Evolutionary conservation across 805 yeast genomes (phyloP), one percentile per base, ranked within the genome.

Genomic region (Yamadazyma scolyti): DNA sequence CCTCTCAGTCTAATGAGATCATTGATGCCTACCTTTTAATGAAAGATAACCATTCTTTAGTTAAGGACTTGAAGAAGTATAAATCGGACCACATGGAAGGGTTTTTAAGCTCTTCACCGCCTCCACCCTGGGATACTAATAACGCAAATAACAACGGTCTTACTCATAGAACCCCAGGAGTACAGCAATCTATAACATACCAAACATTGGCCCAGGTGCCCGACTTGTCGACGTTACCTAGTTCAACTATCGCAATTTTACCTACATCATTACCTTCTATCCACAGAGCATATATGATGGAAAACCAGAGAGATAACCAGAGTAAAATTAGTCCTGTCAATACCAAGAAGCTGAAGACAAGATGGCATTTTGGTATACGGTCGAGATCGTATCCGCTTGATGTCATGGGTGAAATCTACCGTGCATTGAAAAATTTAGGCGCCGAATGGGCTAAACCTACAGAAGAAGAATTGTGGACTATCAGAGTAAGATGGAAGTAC

Each of bases 321-420:
- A 38, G 33, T 30, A 41, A 57, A 25, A 57, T 66, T 29, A 66
- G 69, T 24, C 79, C 85, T 7, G 65, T 79, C 13, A 71, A 80
- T 15, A 71, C 82, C 27, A 88, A 90, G 56, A 87, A 86, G 56
- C 83, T 90, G 39, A 90, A 88, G 59, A 86, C 96, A 5, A 79
- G 95, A 58, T 93, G 98, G 98, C 98, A 93, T 66, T 93, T 93
- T 53, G 98, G 98, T 43, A 93, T 93, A 39, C 72, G 98, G 53
- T 87, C 96, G 6, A 73, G 97, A 48, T 86, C 96, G 1, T 93
- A 93, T 54, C 97, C 98, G 20, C 68, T 93, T 46, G 98, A 93
- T 57, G 98, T 93, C 3, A 93, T 93, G 97, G 96, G 97, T 16
- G 98, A 93, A 55, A 89, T 93, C 25, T 93, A 93, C 61, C 72